These are phyloP conservation scores for Pestalotiopsis sp. DNA, from an alignment of 2,329 filamentous ascomycete genomes.

Conservation along the genomic window DNA sequence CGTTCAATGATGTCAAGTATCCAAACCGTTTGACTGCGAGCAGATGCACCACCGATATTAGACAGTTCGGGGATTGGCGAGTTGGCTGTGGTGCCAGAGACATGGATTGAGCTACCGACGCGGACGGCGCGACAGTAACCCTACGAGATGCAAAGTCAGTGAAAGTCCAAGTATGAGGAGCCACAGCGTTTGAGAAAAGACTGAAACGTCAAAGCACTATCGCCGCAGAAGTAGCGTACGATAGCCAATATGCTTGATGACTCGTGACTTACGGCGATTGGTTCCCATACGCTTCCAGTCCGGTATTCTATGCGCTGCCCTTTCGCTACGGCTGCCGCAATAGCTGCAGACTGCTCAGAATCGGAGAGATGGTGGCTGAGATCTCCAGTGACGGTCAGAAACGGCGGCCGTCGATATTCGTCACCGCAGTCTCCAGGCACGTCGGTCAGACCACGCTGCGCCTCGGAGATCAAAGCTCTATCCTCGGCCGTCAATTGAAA, in stretches of 20 bases:
- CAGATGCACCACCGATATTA: conserved; percentile 25
- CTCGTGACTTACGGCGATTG: conserved; percentile 26
- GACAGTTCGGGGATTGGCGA: conserved; percentile 17
- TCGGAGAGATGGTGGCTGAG: conserved; percentile 31
- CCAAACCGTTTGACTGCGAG: conserved; percentile 29
- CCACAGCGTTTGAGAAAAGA: neutral
- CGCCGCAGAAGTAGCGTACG: neutral
- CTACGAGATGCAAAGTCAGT: conserved; percentile 12
- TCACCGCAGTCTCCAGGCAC: conserved; percentile 37
- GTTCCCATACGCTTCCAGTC: conserved; percentile 34
- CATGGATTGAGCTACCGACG: conserved; percentile 24
- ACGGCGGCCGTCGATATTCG: conserved; percentile 34
- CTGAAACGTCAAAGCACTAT: neutral
- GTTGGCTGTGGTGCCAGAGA: conserved; percentile 37
- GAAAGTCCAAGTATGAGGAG: neutral
- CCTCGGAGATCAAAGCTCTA: conserved; percentile 32
- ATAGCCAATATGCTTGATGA: too few species aligned
- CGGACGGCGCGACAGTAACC: conserved; percentile 35
- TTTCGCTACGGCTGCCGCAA: conserved; percentile 21
- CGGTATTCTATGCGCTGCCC: conserved; percentile 31
- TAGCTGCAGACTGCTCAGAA: conserved; percentile 8
- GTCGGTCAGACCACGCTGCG: conserved; percentile 27
- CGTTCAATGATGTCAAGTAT: conserved; percentile 31
- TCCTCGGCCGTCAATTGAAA: conserved; percentile 41
- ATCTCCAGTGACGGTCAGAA: conserved; percentile 34